A percentile compares a stretch with the other conserved stretches of the same genome.
Evolutionary conservation across 495 filamentous ascomycete species (phyloP).

Genomic region (Achaetomiella virescens): DNA sequence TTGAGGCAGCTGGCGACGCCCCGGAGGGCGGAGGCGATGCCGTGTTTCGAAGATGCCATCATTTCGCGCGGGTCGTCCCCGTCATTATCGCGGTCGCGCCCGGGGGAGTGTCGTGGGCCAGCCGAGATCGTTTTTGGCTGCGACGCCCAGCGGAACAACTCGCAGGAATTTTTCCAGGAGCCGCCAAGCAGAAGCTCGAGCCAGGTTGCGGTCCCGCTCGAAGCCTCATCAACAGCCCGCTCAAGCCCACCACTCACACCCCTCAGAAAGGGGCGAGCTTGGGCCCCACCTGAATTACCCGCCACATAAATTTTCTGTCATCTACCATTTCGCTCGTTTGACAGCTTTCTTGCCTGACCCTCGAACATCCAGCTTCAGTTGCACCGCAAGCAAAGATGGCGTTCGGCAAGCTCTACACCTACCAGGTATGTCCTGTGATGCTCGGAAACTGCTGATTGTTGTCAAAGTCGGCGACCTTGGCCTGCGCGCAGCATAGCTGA

Average conservation of each 20-base stretch:
- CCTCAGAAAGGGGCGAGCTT: not conserved
- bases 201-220: slow-evolving; percentile 4
- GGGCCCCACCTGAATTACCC: slow-evolving; percentile 18
- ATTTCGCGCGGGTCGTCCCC: slow-evolving; percentile 18
- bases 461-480: not conserved
- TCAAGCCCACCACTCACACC: not conserved
- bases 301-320: slow-evolving; percentile 30
- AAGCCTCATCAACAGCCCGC: no score
- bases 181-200: slow-evolving; percentile 6
- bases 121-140: not conserved
- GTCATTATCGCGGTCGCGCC: slow-evolving; percentile 20
- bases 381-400: slow-evolving; percentile 57
- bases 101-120: slow-evolving; percentile 11
- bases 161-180: slow-evolving; percentile 24
- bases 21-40: slow-evolving; percentile 22
- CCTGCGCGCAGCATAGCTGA: slow-evolving; percentile 25
- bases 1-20: slow-evolving; percentile 13
- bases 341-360: slow-evolving; percentile 17
- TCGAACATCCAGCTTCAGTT: slow-evolving; percentile 12
- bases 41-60: slow-evolving; percentile 29
- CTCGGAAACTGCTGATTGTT: not conserved
- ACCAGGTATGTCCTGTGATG: slow-evolving; percentile 54
- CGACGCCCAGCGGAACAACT: slow-evolving; percentile 20
- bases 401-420: slow-evolving; percentile 95
- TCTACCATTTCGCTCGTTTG: slow-evolving; percentile 17